Conservation (phyloP, 805 yeast species). For the Ogataea trehaloabstinens region DNA sequence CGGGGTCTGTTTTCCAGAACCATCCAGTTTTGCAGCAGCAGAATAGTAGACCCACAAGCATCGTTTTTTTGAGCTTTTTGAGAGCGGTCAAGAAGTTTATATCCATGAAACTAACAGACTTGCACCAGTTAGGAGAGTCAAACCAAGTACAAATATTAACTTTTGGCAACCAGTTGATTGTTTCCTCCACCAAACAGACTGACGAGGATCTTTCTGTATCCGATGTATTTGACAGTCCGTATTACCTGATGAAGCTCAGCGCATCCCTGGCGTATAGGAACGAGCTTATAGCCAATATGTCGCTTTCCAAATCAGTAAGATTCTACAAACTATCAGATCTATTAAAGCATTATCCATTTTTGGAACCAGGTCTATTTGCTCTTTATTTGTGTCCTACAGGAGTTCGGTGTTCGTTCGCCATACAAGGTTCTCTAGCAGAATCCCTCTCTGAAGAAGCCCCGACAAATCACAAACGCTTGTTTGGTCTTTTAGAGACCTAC, state of each 20-base stretch:
- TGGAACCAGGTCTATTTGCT: conserved; percentile 34
- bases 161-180: conserved; percentile 46
- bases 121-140: conserved; percentile 22
- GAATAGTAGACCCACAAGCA: conserved; percentile 27
- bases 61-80: conserved; percentile 44
- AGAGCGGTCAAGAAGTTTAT: conserved; percentile 48
- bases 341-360: conserved; percentile 12
- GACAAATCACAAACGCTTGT: conserved; percentile 35
- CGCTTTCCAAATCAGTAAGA: conserved; percentile 15
- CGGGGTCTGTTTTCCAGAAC: conserved; percentile 24
- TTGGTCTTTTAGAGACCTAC: conserved; percentile 38
- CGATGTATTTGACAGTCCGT: conserved; percentile 4
- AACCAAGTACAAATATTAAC: conserved; percentile 40
- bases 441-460: conserved; percentile 42
- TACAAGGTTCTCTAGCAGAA: conserved; percentile 31
- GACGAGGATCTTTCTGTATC: conserved; percentile 1
- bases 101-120: conserved; percentile 20
- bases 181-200: conserved; percentile 26
- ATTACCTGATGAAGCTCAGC: conserved; percentile 40
- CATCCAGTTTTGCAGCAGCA: conserved; percentile 11
- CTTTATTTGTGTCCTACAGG: conserved; percentile 57
- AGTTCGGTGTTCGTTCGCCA: conserved; percentile 44
- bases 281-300: conserved; percentile 39
- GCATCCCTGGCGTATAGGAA: conserved; percentile 48
- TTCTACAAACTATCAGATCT: conserved; percentile 22